These are phyloP conservation scores for Auriscalpium orientale DNA, from an alignment of 768 basidiomycete species.

Conservation along the genomic window DNA sequence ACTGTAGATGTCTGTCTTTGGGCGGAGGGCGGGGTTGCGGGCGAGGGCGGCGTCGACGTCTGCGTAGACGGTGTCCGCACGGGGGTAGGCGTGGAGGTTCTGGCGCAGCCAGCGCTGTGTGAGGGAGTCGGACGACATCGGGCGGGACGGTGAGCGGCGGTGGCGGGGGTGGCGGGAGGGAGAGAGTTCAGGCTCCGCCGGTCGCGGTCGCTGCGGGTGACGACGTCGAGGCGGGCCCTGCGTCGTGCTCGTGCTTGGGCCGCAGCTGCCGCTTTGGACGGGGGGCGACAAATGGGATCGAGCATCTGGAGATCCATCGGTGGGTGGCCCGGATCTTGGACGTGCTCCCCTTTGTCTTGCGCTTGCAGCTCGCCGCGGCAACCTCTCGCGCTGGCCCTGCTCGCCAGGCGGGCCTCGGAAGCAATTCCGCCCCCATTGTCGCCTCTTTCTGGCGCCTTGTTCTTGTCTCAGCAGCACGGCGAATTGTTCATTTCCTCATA, in stretches of 20 bases:
- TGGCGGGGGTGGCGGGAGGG: background rate
- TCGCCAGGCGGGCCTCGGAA: background rate
- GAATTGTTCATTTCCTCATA: slow-evolving; percentile 16
- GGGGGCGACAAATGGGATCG: background rate
- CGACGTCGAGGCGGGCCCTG: background rate
- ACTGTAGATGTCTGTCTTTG: slow-evolving; percentile 80
- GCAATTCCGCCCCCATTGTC: background rate
- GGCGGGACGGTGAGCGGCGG: background rate
- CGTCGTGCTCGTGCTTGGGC: background rate
- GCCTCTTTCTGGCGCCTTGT: background rate
- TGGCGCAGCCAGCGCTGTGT: slow-evolving; percentile 60
- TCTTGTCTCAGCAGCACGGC: background rate
- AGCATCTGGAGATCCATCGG: slow-evolving; percentile 1
- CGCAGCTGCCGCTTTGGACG: slow-evolving; percentile 11
- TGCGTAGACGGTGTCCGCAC: slow-evolving; percentile 47
- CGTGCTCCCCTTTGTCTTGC: background rate
- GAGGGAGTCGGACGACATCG: slow-evolving; percentile 20
- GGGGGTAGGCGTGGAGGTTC: slow-evolving; percentile 48
- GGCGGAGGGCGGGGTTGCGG: slow-evolving; percentile 50
- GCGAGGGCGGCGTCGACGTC: slow-evolving; percentile 58
- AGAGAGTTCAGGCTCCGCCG: background rate
- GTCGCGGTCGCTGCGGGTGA: background rate
- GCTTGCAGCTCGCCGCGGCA: background rate
- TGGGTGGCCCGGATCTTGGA: slow-evolving; percentile 2
- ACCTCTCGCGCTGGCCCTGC: no score